Conservation (phyloP, 1,139 yeast species). For the Taphrina communis region DNA sequence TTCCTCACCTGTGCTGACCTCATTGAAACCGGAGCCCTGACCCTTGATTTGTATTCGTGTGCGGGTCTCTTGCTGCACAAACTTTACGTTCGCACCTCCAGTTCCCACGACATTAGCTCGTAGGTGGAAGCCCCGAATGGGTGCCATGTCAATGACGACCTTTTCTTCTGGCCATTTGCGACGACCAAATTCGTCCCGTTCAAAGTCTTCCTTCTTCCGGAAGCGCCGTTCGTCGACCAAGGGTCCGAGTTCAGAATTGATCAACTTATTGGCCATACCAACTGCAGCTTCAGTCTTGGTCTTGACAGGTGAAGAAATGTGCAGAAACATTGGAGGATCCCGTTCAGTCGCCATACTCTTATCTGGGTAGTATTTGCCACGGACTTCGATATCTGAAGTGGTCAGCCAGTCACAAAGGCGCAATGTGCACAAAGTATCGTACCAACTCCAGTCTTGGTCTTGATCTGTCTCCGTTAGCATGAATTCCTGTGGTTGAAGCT, state of each 20-base stretch:
- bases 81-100: slow-evolving; percentile 54
- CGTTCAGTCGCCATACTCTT: slow-evolving; percentile 51
- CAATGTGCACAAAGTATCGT: slow-evolving; percentile 7
- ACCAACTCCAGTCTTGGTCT: slow-evolving; percentile 45
- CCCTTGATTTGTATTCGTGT: slow-evolving; percentile 53
- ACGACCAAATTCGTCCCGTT: slow-evolving; percentile 43
- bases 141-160: slow-evolving; percentile 48
- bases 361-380: slow-evolving; percentile 55
- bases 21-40: slow-evolving; percentile 53
- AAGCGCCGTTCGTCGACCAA: slow-evolving; percentile 51
- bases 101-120: slow-evolving; percentile 52
- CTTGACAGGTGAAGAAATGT: slow-evolving; percentile 50
- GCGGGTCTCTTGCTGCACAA: slow-evolving; percentile 52
- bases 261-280: slow-evolving; percentile 50
- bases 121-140: slow-evolving; percentile 49
- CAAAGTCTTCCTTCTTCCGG: slow-evolving; percentile 45
- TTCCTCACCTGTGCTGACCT: slow-evolving; percentile 51
- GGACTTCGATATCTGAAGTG: slow-evolving; percentile 49
- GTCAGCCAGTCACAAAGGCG: slow-evolving; percentile 3
- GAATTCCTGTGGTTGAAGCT: slow-evolving; percentile 4
- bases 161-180: slow-evolving; percentile 49
- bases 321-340: slow-evolving; percentile 52
- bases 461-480: slow-evolving; percentile 35
- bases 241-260: slow-evolving; percentile 51
- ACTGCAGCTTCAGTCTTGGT: slow-evolving; percentile 51